Base-by-base conservation (phyloP, 225 moss, liverwort and hornwort genomes). In the Lunularia cruciata region DNA sequence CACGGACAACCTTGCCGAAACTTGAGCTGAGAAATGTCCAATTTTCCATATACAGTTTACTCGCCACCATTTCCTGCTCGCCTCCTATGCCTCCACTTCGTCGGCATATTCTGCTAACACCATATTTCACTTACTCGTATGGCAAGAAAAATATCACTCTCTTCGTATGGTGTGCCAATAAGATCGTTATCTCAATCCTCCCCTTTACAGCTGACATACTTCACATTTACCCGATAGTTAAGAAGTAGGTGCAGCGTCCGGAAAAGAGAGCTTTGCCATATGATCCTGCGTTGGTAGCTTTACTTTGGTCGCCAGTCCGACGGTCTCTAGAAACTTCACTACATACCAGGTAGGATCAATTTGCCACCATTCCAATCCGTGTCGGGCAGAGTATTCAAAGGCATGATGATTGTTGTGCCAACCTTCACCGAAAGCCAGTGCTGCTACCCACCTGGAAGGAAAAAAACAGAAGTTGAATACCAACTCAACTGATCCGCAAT, bases 321-420 rank as follows among this genome's bases (percentile, higher is more conserved):
- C 89, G 13, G 81, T 78, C 59, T 91, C 78, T 76, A 98, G 77
- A 12, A 85, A 71, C 43, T 78, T 68, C 49, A 98, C 91, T 0
- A 91, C 58, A 74, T 90, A 91, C 92, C 92, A 98, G 16, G 96
- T 98, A 13, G 96, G 96, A 49, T 98, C 96, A 16, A 98, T 37
- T 76, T 98, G 89, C 96, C 96, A 98, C 96, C 93, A 93, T 68
- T 98, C 86, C 75, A 98, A 61, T 52, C 96, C 96, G 53, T 93
- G 96, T 0, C 96, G 86, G 12, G 96, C 96, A 8, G 96, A 98
- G n/a, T 90, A 98, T 49, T 98, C 96, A 63, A 98, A 98, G 1
- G 96, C 96, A 30, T 98, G 96, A 57, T 98, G 96, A 66, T 98
- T 98, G 36, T 98, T 98, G 53, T 98, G 96, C 96, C 96, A 98